phyloP scores from a whole-genome alignment of 208 protist genomes.

The Entamoeba histolytica region DNA sequence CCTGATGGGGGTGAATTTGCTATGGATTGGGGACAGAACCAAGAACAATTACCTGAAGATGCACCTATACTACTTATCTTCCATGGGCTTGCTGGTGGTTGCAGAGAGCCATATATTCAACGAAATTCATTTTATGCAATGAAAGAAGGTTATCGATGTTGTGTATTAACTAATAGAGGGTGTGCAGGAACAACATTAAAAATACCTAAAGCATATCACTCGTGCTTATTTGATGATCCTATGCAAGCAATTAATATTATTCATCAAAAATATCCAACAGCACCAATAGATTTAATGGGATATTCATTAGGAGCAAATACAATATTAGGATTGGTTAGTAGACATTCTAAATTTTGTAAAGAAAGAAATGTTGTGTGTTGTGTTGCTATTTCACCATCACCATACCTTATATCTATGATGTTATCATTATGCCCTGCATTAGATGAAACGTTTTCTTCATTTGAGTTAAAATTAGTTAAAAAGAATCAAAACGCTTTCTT shows the following conservation, averaged over 20 bases:
- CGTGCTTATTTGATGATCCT: background rate
- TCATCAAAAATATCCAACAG: background rate
- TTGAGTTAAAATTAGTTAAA: background rate
- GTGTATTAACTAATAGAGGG: background rate
- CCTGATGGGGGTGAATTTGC: background rate
- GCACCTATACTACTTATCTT: background rate
- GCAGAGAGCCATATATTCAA: background rate
- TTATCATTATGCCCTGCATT: background rate
- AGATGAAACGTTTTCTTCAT: background rate
- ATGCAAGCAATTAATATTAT: background rate
- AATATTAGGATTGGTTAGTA: background rate
- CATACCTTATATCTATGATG: background rate
- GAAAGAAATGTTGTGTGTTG: background rate
- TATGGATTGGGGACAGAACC: background rate
- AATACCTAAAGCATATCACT: background rate
- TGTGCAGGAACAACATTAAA: background rate
- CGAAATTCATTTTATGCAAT: background rate
- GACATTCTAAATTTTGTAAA: background rate
- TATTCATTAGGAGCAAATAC: background rate
- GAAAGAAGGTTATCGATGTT: background rate
- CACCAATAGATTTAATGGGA: background rate
- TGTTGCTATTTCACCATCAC: background rate
- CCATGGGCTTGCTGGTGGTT: background rate
- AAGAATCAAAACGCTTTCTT: background rate
- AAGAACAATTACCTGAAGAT: background rate